These are phyloP conservation scores for Papiliotrema laurentii DNA, from an alignment of 1,284 basidiomycete species.

Conservation along the genomic window DNA sequence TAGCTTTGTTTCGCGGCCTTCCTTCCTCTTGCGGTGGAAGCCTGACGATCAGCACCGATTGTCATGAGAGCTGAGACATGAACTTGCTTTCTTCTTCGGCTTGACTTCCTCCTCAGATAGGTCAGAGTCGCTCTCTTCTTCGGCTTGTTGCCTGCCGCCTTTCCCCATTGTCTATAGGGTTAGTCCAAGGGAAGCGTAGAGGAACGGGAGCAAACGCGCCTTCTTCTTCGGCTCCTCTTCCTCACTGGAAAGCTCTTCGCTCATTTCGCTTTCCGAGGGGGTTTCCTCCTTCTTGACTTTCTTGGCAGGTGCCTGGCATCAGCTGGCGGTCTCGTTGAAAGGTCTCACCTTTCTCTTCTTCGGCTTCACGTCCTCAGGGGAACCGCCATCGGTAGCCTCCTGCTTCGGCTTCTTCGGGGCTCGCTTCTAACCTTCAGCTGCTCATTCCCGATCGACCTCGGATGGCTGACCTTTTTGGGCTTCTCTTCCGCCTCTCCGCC, in stretches of 20 bases:
- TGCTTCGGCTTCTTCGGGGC: too few relatives aligned
- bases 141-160: constrained; percentile 3
- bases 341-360: too few relatives aligned
- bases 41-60: not conserved
- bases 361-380: too few relatives aligned
- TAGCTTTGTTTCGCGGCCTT: not conserved
- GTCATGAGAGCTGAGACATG: too few relatives aligned
- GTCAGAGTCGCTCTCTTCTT: not conserved
- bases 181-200: not conserved
- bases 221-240: constrained; percentile 4
- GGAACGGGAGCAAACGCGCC: too few relatives aligned
- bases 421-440: too few relatives aligned
- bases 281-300: constrained; percentile 12
- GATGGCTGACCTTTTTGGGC: constrained; percentile 2
- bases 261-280: not conserved
- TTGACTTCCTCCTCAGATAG: constrained; percentile 1
- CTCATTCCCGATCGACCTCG: not conserved
- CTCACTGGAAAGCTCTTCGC: not conserved
- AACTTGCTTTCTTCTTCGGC: constrained; percentile 1
- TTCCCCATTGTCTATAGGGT: not conserved
- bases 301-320: not conserved
- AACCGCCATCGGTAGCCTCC: too few relatives aligned
- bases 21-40: not conserved
- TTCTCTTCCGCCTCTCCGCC: constrained; percentile 20
- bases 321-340: too few relatives aligned